phyloP scores from a whole-genome alignment of 2,329 filamentous ascomycete species.

The Grosmannia huntii region DNA sequence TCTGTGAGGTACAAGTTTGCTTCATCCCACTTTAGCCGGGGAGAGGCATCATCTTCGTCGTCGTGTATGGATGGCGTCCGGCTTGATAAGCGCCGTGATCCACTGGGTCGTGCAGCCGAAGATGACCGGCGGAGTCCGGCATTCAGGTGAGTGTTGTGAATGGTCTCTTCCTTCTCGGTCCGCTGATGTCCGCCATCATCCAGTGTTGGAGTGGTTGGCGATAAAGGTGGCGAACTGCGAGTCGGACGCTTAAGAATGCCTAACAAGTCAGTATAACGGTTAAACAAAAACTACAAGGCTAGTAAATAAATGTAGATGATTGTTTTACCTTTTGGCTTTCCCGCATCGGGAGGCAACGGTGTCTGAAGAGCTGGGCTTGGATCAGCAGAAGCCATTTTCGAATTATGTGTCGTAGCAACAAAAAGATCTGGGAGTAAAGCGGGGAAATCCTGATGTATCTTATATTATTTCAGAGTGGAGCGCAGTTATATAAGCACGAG shows the following conservation, averaged over 20 bases:
- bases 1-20: conserved; percentile 95
- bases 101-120: conserved; percentile 51
- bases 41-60: conserved; percentile 41
- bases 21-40: conserved; percentile 94
- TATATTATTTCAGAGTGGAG: background rate
- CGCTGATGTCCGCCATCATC: conserved; percentile 31
- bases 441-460: background rate
- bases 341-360: background rate
- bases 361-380: background rate
- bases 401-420: background rate
- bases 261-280: background rate
- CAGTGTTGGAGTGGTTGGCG: background rate
- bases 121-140: conserved; percentile 79
- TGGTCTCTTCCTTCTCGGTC: conserved; percentile 75
- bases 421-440: background rate
- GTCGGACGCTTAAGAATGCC: background rate
- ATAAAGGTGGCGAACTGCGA: background rate
- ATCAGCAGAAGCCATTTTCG: background rate
- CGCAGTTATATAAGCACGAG: background rate
- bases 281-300: background rate
- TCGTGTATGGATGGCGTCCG: conserved; percentile 31
- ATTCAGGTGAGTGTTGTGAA: conserved; percentile 91
- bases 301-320: background rate
- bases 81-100: conserved; percentile 60
- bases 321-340: background rate